These are phyloP conservation scores for Globisporangium recalcitrans DNA, from an alignment of 352 stramenopile genomes.

Conservation along the genomic window DNA sequence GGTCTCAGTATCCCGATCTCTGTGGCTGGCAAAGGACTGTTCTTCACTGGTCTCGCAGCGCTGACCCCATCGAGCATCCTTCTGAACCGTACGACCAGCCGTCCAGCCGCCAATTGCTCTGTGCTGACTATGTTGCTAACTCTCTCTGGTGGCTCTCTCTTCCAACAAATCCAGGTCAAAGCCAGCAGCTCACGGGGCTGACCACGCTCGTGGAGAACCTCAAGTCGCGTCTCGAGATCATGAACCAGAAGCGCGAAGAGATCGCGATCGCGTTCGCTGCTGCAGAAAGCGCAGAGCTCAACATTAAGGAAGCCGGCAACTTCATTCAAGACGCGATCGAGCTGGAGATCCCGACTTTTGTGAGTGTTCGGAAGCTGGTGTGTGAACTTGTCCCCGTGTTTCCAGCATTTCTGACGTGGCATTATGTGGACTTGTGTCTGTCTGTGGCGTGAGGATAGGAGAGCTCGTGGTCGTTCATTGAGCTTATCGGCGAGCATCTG, in stretches of 20 bases:
- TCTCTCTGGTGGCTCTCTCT: too few relatives aligned
- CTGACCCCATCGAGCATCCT: constrained; percentile 84
- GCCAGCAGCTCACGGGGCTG: constrained; percentile 70
- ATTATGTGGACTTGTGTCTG: not conserved
- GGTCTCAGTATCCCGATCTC: constrained; percentile 83
- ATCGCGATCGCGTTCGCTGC: constrained; percentile 69
- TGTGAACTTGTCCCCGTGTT: not conserved
- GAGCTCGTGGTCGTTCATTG: constrained; percentile 75
- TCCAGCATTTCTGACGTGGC: not conserved
- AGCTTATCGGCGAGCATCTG: constrained; percentile 72
- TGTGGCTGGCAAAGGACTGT: constrained; percentile 77
- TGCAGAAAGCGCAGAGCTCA: constrained; percentile 65
- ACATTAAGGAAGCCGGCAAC: constrained; percentile 75
- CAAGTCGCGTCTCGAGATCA: constrained; percentile 81
- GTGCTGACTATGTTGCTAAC: not conserved
- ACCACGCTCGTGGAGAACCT: constrained; percentile 73
- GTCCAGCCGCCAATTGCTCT: not conserved
- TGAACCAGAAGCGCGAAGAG: constrained; percentile 79
- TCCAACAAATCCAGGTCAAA: constrained; percentile 46
- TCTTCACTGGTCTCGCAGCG: constrained; percentile 72
- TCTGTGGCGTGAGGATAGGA: constrained; percentile 32
- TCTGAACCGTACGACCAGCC: constrained; percentile 58
- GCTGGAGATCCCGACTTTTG: constrained; percentile 51
- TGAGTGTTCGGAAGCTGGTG: not conserved
- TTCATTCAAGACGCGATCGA: constrained; percentile 83